phyloP scores from a whole-genome alignment of 441 rosid genomes.

The Macaranga tanarius region DNA sequence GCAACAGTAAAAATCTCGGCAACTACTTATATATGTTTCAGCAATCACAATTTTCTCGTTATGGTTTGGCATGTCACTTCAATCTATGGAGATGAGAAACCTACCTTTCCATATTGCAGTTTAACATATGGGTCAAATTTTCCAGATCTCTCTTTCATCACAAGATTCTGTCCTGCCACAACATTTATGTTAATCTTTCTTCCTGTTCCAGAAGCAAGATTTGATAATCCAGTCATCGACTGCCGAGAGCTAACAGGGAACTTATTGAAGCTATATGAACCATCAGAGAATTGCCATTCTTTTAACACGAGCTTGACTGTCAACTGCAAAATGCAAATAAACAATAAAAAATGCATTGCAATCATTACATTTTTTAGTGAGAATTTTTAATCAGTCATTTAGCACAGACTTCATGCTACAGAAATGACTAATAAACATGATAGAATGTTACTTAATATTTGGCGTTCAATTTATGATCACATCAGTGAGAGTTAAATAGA shows the following conservation, averaged over 20 bases:
- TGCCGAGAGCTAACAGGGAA: conserved; percentile 39
- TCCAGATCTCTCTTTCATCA: conserved; percentile 57
- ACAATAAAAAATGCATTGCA: neutral
- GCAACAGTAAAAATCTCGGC: neutral
- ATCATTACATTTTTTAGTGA: neutral
- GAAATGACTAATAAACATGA: neutral
- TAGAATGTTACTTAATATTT: neutral
- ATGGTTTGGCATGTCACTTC: neutral
- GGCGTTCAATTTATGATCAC: neutral
- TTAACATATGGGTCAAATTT: conserved; percentile 72
- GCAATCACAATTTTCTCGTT: conserved; percentile 12
- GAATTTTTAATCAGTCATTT: neutral
- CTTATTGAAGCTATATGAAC: conserved; percentile 68
- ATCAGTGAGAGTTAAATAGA: no score
- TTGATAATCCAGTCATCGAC: conserved; percentile 55
- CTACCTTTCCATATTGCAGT: conserved; percentile 92
- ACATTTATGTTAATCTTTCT: conserved; percentile 61
- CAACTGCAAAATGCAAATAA: conserved; percentile 48
- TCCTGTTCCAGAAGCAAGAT: conserved; percentile 59
- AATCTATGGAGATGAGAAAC: conserved; percentile 10
- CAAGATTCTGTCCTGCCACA: conserved; percentile 66
- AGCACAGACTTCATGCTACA: conserved; percentile 2
- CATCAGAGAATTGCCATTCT: conserved; percentile 97
- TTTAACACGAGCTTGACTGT: conserved; percentile 70
- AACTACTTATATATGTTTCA: neutral